These are phyloP conservation scores for Candida rishiriensis DNA, from an alignment of 805 yeast genomes.

Conservation along the genomic window DNA sequence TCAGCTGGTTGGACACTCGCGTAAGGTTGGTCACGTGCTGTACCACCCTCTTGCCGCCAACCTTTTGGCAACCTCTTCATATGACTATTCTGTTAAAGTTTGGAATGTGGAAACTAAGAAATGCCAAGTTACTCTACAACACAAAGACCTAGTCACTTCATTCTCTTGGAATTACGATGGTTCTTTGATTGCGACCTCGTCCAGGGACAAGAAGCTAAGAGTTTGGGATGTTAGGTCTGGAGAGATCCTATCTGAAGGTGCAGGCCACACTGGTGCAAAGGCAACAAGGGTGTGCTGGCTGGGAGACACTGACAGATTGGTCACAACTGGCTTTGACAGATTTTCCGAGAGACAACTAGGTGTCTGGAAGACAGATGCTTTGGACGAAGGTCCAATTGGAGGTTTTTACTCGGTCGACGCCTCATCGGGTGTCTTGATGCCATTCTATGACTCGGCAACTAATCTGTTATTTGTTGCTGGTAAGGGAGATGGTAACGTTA, in stretches of 20 bases:
- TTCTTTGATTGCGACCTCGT: constrained; percentile 76
- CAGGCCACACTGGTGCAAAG: constrained; percentile 92
- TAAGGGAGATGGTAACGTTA: constrained; percentile 96
- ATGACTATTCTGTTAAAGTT: constrained; percentile 85
- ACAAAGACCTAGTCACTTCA: constrained; percentile 88
- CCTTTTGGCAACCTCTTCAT: constrained; percentile 83
- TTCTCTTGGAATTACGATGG: constrained; percentile 92
- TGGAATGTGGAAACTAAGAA: constrained; percentile 84
- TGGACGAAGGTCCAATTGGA: constrained; percentile 80
- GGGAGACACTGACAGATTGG: constrained; percentile 78
- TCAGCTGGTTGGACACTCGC: constrained; percentile 75
- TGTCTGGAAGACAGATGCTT: constrained; percentile 78
- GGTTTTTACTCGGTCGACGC: constrained; percentile 85
- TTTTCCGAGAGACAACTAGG: constrained; percentile 94
- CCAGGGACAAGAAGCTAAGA: constrained; percentile 85
- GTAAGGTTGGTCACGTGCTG: constrained; percentile 89
- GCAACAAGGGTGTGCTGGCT: constrained; percentile 86
- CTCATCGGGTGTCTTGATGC: constrained; percentile 91
- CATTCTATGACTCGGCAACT: constrained; percentile 79
- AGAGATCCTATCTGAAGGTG: constrained; percentile 72
- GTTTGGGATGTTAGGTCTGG: constrained; percentile 88
- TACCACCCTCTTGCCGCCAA: constrained; percentile 87
- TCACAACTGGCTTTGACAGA: constrained; percentile 92
- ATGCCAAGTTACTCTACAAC: constrained; percentile 68
- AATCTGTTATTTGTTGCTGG: constrained; percentile 87